A percentile compares a stretch with the other conserved stretches of the same genome.
phyloP scores from a whole-genome alignment of 2,329 filamentous ascomycete species.

The Lomentospora prolificans region DNA sequence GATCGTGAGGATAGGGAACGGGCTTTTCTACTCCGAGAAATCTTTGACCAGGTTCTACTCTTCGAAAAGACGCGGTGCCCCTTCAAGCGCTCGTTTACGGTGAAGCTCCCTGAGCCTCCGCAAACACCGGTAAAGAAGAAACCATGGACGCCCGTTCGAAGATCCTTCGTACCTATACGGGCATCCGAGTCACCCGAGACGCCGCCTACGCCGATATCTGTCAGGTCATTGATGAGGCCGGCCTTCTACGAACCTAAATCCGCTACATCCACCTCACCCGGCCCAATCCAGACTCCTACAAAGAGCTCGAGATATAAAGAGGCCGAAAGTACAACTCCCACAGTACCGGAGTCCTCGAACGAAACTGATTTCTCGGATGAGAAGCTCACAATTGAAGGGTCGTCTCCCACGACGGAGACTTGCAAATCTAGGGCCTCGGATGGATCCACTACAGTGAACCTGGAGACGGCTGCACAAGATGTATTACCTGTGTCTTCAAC shows the following conservation, averaged over 20 bases:
- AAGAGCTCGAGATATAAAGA: not conserved
- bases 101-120: constrained; percentile 61
- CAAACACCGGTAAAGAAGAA: constrained; percentile 55
- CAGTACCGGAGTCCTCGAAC: not conserved
- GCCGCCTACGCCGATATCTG: not conserved
- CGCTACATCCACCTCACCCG: not conserved
- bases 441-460: too few relatives aligned
- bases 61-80: constrained; percentile 87
- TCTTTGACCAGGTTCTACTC: constrained; percentile 62
- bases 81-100: constrained; percentile 67
- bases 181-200: not conserved
- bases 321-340: not conserved
- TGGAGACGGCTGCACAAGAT: not conserved
- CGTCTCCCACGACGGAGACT: not conserved
- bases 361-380: not conserved
- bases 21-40: constrained; percentile 57
- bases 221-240: not conserved
- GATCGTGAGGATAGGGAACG: constrained; percentile 37
- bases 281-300: not conserved
- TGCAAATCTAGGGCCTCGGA: too few relatives aligned
- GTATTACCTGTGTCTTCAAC: not conserved
- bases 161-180: not conserved
- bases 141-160: constrained; percentile 38
- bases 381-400: not conserved
- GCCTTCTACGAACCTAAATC: not conserved